Conservation (phyloP, 2,329 filamentous ascomycete genomes). For the Phyllosticta citribraziliensis region DNA sequence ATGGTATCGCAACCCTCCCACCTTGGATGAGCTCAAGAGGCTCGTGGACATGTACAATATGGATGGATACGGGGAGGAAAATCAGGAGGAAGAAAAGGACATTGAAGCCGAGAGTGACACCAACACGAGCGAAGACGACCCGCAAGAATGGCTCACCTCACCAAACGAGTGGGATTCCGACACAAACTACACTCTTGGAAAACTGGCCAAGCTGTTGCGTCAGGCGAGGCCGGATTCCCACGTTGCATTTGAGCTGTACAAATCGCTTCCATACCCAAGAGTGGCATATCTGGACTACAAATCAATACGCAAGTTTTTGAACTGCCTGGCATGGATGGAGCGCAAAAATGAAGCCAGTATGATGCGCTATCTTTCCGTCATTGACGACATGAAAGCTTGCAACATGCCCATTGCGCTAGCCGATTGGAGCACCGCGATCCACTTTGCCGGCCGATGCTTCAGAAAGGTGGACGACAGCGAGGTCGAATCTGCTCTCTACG, state of each 20-base stretch:
- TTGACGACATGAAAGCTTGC: conserved; percentile 73
- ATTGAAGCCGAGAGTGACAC: conserved; percentile 24
- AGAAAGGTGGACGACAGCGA: conserved; percentile 48
- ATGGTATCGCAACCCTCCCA: neutral
- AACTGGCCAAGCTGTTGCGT: conserved; percentile 30
- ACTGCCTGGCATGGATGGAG: conserved; percentile 55
- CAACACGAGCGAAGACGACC: conserved; percentile 19
- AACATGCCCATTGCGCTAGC: conserved; percentile 55
- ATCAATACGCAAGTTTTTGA: conserved; percentile 55
- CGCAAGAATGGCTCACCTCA: conserved; percentile 7
- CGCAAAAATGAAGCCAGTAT: conserved; percentile 52
- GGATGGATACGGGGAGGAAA: neutral
- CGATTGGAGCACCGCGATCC: conserved; percentile 80
- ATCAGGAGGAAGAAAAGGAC: neutral
- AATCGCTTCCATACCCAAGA: conserved; percentile 42
- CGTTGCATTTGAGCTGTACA: conserved; percentile 44
- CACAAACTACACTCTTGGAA: conserved; percentile 18
- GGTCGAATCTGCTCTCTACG: conserved; percentile 57
- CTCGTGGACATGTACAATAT: conserved; percentile 2
- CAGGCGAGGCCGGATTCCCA: conserved; percentile 35
- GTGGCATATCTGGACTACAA: conserved; percentile 39
- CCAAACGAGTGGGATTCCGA: conserved; percentile 23
- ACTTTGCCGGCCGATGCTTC: conserved; percentile 66
- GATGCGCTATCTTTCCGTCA: conserved; percentile 71
- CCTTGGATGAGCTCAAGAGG: neutral